Evolutionary conservation across 176 grass and related monocot genomes (phyloP).

Genomic region (Ampelocalamus luodianensis): DNA sequence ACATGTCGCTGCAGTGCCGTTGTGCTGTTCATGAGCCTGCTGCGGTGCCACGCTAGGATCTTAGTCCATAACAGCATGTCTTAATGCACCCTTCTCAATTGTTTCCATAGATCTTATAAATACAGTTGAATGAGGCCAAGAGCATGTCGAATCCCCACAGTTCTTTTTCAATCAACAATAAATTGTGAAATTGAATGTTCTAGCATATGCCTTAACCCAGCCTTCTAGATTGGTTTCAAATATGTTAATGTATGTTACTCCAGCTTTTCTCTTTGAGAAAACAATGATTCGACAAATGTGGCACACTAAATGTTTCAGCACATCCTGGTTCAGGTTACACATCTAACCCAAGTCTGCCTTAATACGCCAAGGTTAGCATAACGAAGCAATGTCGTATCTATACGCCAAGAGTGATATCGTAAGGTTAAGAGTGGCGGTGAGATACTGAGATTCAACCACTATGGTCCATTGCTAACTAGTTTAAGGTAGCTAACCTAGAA

Average conservation of each 20-base stretch:
- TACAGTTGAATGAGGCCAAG: neutral
- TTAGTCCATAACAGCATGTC: neutral
- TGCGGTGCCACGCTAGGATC: too few species aligned
- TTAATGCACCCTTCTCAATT: neutral
- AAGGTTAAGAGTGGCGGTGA: neutral
- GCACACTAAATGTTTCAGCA: neutral
- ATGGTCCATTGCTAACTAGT: neutral
- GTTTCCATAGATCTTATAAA: neutral
- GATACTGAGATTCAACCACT: neutral
- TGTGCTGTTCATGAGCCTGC: too few species aligned
- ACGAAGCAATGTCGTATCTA: too few species aligned
- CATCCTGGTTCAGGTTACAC: constrained; percentile 7
- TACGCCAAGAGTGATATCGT: too few species aligned
- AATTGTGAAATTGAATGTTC: neutral
- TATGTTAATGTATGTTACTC: neutral
- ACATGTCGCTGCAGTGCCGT: too few species aligned
- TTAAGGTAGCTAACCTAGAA: constrained; percentile 6
- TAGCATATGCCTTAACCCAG: neutral
- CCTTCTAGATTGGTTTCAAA: neutral
- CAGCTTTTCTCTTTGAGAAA: neutral
- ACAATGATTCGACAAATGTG: neutral
- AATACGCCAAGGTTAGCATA: neutral
- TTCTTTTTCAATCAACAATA: constrained; percentile 18
- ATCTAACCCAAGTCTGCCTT: constrained; percentile 7
- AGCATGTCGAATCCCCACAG: neutral